Evolutionary conservation across 169 alveolate genomes (phyloP).

Genomic region (Plasmodium sp.): DNA sequence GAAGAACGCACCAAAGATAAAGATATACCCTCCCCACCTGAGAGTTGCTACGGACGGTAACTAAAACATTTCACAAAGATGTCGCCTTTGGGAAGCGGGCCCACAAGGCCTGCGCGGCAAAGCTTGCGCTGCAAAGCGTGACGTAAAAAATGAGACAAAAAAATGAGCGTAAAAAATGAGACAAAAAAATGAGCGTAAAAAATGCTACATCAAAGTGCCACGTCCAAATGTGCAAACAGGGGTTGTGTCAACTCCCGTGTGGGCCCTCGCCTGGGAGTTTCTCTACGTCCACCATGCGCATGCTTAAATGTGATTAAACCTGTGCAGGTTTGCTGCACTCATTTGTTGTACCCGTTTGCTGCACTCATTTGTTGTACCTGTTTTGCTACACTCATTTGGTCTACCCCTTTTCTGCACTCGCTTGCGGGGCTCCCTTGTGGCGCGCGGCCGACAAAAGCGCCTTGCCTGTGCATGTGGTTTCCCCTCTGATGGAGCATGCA

Average conservation of each 20-base stretch:
- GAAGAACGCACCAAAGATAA: not conserved
- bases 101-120: too few relatives aligned
- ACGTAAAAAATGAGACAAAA: not conserved
- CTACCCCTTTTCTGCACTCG: not conserved
- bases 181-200: not conserved
- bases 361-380: not conserved
- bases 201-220: not conserved
- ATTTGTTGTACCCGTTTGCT: not conserved
- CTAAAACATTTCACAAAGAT: not conserved
- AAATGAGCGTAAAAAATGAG: not conserved
- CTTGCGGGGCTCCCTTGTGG: not conserved
- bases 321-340: not conserved
- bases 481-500: slow-evolving; percentile 23
- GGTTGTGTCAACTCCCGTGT: not conserved
- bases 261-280: not conserved
- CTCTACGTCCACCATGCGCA: not conserved
- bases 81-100: not conserved
- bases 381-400: not conserved
- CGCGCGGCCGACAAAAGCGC: not conserved
- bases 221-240: not conserved
- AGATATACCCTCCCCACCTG: not conserved
- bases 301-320: not conserved
- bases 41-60: not conserved
- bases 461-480: slow-evolving; percentile 27
- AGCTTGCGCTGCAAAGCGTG: not conserved